Evolutionary conservation across 805 yeast genomes (phyloP), one percentile per base, ranked within the genome.

Genomic region (Ogataea neopini): DNA sequence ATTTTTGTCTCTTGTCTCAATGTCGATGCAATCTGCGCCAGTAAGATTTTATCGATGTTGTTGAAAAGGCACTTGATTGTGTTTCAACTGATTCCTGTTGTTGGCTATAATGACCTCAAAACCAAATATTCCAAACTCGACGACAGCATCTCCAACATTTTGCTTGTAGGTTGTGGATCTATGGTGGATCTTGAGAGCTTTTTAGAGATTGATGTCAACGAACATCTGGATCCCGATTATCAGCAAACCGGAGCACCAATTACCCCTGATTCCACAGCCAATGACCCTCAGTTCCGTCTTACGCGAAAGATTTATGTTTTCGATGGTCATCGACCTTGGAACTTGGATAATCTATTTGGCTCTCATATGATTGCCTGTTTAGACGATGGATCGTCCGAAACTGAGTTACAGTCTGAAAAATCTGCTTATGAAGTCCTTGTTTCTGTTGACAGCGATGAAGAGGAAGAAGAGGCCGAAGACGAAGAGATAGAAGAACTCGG

Each of bases 301-400:
- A 76, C 69, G 40, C 75, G 94, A 53, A 80, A 75, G 47, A 77
- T 92, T 2, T 95, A 88, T 59, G 79, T 95, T 9, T 75, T 94
- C 47, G 99, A 94, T 67, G 90, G 96, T 3, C 94, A 87, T 54
- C 72, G 98, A 53, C 99, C 99, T 3, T 94, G 99, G 98, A 91
- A 91, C 67, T 71, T 94, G 53, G 96, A 91, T 63, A 94, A 94
- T 62, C 60, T 94, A 40, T 91, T 87, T 73, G 97, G 96, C 1
- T 83, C 92, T 6, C 80, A 81, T 8, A 75, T 81, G 52, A 80
- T 94, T 4, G 75, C 75, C 6, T 91, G 98, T 65, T 78, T 91
- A 50, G 98, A 91, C 61, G 98, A 92, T 63, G 97, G 96, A 0
- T 72, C 73, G 40, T 74, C 86, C 1, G 87, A 84, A 26, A 78